Percentiles rank a stretch among this genome's conserved stretches.
Evolutionary conservation across 2,329 filamentous ascomycete species (phyloP).

Genomic region (Fulvia fulva): DNA sequence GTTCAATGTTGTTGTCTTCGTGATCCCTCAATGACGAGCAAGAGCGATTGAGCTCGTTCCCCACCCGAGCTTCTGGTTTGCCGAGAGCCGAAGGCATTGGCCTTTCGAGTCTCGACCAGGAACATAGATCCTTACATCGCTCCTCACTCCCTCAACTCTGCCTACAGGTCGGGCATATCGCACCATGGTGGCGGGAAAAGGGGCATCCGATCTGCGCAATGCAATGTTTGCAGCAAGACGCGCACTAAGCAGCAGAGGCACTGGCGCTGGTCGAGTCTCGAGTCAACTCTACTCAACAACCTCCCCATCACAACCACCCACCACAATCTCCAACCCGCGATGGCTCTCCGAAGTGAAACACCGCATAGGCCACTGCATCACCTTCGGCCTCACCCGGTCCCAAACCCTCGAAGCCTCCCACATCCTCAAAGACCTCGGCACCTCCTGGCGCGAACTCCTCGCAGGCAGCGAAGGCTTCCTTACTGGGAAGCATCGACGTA

Average conservation of each 20-base stretch:
- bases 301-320: conserved; percentile 22
- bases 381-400: conserved; percentile 61
- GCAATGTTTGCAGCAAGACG: too few species aligned
- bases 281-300: conserved; percentile 3
- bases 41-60: neutral
- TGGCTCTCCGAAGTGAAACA: conserved; percentile 68
- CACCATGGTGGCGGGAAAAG: too few species aligned
- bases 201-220: too few species aligned
- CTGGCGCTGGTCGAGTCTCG: too few species aligned
- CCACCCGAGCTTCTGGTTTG: neutral
- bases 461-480: conserved; percentile 74
- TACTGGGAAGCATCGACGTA: conserved; percentile 57
- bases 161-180: neutral
- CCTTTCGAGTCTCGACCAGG: neutral
- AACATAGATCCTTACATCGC: neutral
- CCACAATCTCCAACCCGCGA: conserved; percentile 45
- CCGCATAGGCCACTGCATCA: conserved; percentile 69
- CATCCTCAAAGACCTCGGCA: conserved; percentile 58
- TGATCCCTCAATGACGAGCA: neutral
- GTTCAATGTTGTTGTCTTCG: neutral
- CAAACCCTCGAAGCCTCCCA: conserved; percentile 57
- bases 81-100: neutral
- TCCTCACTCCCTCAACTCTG: neutral
- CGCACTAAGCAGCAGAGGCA: too few species aligned
- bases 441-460: conserved; percentile 67